A percentile compares a stretch with the other conserved stretches of the same genome.
Conservation (phyloP, 2,329 filamentous ascomycete genomes). For the Aurifilum marmelostoma region DNA sequence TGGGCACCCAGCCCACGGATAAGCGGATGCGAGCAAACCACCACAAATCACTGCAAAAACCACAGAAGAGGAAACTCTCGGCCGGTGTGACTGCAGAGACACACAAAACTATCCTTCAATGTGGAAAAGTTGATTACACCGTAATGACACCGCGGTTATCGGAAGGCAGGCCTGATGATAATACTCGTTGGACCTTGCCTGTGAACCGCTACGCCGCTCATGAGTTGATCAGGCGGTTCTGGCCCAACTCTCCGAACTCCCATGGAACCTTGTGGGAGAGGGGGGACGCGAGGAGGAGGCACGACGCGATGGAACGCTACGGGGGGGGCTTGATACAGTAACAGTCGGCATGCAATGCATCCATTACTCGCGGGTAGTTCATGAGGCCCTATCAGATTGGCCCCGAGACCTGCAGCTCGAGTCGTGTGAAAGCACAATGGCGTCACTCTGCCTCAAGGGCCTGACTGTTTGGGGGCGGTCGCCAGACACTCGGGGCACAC, state of each 20-base stretch:
- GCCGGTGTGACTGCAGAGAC: neutral
- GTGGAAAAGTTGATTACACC: neutral
- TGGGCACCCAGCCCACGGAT: neutral
- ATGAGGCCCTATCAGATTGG: neutral
- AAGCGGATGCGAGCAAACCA: neutral
- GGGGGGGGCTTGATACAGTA: neutral
- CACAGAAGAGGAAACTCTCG: neutral
- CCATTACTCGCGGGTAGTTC: neutral
- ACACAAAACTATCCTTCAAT: neutral
- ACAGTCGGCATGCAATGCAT: neutral
- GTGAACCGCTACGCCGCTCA: neutral
- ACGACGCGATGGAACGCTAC: slow-evolving; percentile 1
- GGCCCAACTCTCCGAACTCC: neutral
- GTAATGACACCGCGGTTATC: slow-evolving; percentile 11
- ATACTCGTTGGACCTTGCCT: neutral
- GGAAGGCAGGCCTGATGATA: neutral
- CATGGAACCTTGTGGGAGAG: neutral
- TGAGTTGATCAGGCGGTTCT: slow-evolving; percentile 3
- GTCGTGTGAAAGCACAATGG: neutral
- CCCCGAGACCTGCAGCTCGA: neutral
- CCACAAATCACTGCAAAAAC: neutral
- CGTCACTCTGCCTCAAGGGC: neutral
- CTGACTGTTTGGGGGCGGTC: slow-evolving; percentile 1
- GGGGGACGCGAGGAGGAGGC: neutral
- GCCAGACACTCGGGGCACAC: neutral